Percentiles rank a stretch among this genome's conserved stretches.
These are phyloP conservation scores for Saccharomycopsis schoenii DNA, from an alignment of 805 yeast genomes.

Conservation along the genomic window DNA sequence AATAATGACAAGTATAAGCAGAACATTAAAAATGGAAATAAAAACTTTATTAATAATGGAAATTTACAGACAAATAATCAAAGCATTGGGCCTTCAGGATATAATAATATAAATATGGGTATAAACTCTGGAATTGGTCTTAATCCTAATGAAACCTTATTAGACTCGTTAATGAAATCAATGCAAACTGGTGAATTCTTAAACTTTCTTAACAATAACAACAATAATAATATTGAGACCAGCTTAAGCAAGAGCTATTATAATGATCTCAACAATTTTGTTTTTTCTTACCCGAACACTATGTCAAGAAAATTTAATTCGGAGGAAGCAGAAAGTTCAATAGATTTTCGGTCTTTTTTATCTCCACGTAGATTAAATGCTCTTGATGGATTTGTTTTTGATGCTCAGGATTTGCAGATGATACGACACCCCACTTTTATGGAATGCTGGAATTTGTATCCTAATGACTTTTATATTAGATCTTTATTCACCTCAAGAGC, in stretches of 20 bases:
- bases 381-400: neutral
- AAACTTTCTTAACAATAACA: neutral
- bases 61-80: neutral
- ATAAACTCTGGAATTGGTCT: neutral
- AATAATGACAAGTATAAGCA: neutral
- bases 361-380: neutral
- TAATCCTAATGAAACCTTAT: neutral
- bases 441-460: neutral
- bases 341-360: neutral
- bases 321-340: conserved; percentile 11
- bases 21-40: neutral
- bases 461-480: conserved; percentile 12
- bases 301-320: conserved; percentile 12
- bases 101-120: neutral
- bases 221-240: neutral
- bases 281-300: conserved; percentile 10
- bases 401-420: conserved; percentile 1
- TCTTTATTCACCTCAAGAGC: neutral
- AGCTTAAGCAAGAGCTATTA: neutral
- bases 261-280: neutral
- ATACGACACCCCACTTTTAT: neutral
- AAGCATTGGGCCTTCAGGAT: neutral
- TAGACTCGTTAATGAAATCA: conserved; percentile 10
- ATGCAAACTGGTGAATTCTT: conserved; percentile 15
- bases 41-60: neutral